Conservation (phyloP, 768 basidiomycete species). For the Rubroboletus pulcherrimus region DNA sequence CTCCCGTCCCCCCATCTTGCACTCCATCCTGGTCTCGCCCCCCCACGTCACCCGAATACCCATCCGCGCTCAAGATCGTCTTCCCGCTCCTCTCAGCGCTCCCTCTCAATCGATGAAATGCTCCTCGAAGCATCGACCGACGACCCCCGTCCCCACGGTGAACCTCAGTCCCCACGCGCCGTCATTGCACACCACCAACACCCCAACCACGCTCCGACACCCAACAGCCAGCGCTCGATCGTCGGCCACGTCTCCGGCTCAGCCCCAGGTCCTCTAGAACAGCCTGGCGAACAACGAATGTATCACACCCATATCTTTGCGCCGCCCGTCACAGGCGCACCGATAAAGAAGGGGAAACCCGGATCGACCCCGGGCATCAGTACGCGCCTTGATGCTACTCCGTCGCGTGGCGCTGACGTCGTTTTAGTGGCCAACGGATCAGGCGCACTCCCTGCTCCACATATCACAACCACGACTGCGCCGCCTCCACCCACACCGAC, state of each 20-base stretch:
- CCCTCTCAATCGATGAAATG: conserved; percentile 45
- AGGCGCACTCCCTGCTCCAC: conserved; percentile 14
- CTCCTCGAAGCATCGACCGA: conserved; percentile 43
- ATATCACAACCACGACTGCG: conserved; percentile 5
- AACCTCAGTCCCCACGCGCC: conserved; percentile 30
- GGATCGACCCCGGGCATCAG: conserved; percentile 20
- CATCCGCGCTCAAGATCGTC: conserved; percentile 27
- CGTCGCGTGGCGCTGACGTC: conserved; percentile 13
- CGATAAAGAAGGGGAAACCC: conserved; percentile 61
- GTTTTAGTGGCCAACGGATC: conserved; percentile 20
- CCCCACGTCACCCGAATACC: conserved; percentile 13
- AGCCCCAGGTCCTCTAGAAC: conserved; percentile 28
- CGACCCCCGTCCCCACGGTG: conserved; percentile 32
- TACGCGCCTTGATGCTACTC: conserved; percentile 12
- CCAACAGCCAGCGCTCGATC: conserved; percentile 19
- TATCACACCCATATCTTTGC: conserved; percentile 72
- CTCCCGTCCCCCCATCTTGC: conserved; percentile 17
- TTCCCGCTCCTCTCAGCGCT: conserved; percentile 35
- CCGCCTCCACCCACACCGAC: conserved; percentile 18
- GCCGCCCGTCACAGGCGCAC: conserved; percentile 68
- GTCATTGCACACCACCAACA: conserved; percentile 32
- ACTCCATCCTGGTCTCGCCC: conserved; percentile 9
- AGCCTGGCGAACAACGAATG: conserved; percentile 37
- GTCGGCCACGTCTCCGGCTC: conserved; percentile 19
- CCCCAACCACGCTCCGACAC: conserved; percentile 17